Conservation (phyloP, 768 basidiomycete genomes). For the Suillus bovinus region DNA sequence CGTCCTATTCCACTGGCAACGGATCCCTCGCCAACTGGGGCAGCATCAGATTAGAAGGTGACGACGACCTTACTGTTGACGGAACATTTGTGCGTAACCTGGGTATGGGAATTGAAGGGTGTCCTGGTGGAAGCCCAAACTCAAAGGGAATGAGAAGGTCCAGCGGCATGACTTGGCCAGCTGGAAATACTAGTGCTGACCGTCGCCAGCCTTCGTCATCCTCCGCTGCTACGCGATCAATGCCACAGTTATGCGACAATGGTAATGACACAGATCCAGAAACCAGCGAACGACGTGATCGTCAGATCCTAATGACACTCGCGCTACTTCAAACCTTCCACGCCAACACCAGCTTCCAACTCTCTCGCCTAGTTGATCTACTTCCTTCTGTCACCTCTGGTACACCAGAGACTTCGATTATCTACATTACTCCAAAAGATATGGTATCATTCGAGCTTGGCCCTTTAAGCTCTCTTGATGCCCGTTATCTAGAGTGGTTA, state of each 20-base stretch:
- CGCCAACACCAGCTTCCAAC: constrained; percentile 59
- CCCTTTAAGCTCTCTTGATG: constrained; percentile 69
- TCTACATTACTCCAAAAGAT: constrained; percentile 61
- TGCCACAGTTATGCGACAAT: constrained; percentile 31
- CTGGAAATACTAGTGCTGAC: constrained; percentile 31
- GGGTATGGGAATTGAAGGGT: constrained; percentile 74
- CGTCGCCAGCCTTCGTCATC: constrained; percentile 35
- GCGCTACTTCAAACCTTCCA: constrained; percentile 70
- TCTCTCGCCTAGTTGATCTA: constrained; percentile 42
- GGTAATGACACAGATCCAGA: constrained; percentile 14
- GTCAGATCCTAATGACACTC: constrained; percentile 46
- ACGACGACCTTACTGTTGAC: constrained; percentile 54
- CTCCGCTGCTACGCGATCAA: constrained; percentile 20
- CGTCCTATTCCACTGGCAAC: constrained; percentile 50
- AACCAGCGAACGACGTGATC: constrained; percentile 33
- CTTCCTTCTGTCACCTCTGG: constrained; percentile 17
- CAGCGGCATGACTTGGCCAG: constrained; percentile 54
- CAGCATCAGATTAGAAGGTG: constrained; percentile 60
- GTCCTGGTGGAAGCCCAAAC: constrained; percentile 39
- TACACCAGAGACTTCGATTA: constrained; percentile 23
- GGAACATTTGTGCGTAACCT: constrained; percentile 51
- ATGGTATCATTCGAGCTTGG: constrained; percentile 71
- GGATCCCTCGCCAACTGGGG: constrained; percentile 55
- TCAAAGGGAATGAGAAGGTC: constrained; percentile 42
- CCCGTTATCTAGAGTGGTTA: constrained; percentile 78